Evolutionary conservation across 1,139 yeast species (phyloP).

Genomic region (Hanseniaspora gamundiae): DNA sequence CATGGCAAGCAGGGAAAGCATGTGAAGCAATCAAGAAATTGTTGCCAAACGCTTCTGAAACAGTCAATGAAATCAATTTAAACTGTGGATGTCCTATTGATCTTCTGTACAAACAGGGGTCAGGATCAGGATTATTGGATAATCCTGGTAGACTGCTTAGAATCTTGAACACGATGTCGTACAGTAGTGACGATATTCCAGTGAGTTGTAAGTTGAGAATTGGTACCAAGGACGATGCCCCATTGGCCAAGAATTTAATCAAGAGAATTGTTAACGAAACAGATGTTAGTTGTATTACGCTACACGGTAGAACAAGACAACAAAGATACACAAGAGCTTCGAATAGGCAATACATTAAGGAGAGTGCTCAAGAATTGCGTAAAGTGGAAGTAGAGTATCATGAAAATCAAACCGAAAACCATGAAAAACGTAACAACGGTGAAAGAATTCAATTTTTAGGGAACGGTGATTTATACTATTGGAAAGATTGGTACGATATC

Average conservation of each 20-base stretch:
- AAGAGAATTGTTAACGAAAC: slow-evolving; percentile 61
- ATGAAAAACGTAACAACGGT: slow-evolving; percentile 31
- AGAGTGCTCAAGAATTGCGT: slow-evolving; percentile 59
- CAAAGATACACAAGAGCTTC: slow-evolving; percentile 88
- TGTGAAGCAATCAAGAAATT: slow-evolving; percentile 62
- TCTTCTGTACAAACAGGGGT: slow-evolving; percentile 80
- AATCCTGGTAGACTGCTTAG: slow-evolving; percentile 73
- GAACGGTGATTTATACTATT: slow-evolving; percentile 83
- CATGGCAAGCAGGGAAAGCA: slow-evolving; percentile 89
- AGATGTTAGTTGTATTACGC: slow-evolving; percentile 80
- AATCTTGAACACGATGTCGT: slow-evolving; percentile 79
- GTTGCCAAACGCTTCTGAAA: slow-evolving; percentile 24
- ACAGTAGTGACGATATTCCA: slow-evolving; percentile 80
- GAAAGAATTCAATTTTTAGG: slow-evolving; percentile 60
- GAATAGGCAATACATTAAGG: slow-evolving; percentile 81
- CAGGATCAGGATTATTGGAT: slow-evolving; percentile 89
- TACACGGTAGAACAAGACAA: slow-evolving; percentile 93
- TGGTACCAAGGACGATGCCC: slow-evolving; percentile 76
- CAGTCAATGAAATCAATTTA: slow-evolving; percentile 67
- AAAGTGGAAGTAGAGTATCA: slow-evolving; percentile 37
- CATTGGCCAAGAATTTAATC: slow-evolving; percentile 71
- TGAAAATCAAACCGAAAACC: slow-evolving; percentile 37
- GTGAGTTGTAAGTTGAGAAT: slow-evolving; percentile 86
- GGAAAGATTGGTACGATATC: slow-evolving; percentile 83
- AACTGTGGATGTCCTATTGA: slow-evolving; percentile 98